These are phyloP conservation scores for Sungouiella blattae DNA, from an alignment of 805 yeast genomes.

Conservation along the genomic window DNA sequence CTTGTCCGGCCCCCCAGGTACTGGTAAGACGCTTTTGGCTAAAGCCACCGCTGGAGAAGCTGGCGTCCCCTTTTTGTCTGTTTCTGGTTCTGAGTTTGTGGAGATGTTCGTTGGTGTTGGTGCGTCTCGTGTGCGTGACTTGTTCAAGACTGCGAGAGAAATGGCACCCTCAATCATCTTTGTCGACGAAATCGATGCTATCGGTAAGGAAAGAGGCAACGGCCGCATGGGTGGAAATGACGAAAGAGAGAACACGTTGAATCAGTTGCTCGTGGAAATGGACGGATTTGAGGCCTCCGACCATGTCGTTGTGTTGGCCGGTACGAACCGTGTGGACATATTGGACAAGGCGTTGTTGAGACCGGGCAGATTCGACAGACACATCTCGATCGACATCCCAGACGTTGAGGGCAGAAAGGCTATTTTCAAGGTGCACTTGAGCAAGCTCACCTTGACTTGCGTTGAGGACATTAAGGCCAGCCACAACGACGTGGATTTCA, in stretches of 20 bases:
- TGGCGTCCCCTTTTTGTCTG: slow-evolving; percentile 93
- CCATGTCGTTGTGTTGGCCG: slow-evolving; percentile 95
- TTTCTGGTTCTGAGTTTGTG: slow-evolving; percentile 95
- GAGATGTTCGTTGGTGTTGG: slow-evolving; percentile 99
- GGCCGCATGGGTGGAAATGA: slow-evolving; percentile 86
- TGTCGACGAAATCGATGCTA: slow-evolving; percentile 99
- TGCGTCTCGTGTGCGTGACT: slow-evolving; percentile 95
- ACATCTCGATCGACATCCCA: slow-evolving; percentile 86
- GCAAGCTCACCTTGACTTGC: slow-evolving; percentile 54
- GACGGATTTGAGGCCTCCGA: slow-evolving; percentile 91
- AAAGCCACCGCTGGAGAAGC: slow-evolving; percentile 99
- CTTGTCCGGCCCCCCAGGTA: slow-evolving; percentile 97
- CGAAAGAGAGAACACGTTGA: slow-evolving; percentile 94
- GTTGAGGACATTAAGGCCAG: slow-evolving; percentile 36
- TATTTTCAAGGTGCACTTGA: slow-evolving; percentile 82
- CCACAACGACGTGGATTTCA: slow-evolving; percentile 37
- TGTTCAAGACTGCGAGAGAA: slow-evolving; percentile 87
- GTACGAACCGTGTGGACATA: slow-evolving; percentile 94
- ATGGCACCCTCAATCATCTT: slow-evolving; percentile 95
- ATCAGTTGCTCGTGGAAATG: slow-evolving; percentile 96
- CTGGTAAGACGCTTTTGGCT: slow-evolving; percentile 96
- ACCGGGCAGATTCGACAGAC: slow-evolving; percentile 98
- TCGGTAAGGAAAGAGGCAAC: slow-evolving; percentile 84
- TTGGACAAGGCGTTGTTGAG: slow-evolving; percentile 89
- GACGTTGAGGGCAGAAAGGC: slow-evolving; percentile 94